Conservation (phyloP, 768 basidiomycete genomes). For the Suillus weaverae region DNA sequence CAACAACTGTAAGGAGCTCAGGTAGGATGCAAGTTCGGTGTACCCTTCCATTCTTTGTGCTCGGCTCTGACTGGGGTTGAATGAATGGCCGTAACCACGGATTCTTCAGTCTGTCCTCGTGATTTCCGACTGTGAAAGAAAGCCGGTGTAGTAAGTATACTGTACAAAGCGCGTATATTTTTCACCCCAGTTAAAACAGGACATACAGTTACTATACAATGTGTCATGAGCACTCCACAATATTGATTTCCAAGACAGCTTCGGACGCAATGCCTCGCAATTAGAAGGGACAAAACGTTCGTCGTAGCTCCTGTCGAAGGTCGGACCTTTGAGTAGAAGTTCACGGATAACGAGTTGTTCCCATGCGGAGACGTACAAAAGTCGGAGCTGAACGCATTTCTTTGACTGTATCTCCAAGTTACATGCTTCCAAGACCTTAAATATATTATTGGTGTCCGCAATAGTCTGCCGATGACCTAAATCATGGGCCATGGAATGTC, state of each 20-base stretch:
- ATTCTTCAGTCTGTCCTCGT: background rate
- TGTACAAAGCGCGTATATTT: background rate
- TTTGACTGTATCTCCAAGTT: background rate
- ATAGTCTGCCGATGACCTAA: background rate
- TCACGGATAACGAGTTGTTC: background rate
- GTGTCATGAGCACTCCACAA: background rate
- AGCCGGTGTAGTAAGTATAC: no score
- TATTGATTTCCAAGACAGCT: background rate
- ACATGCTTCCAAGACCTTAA: background rate
- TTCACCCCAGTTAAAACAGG: background rate
- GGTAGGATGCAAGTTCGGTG: background rate
- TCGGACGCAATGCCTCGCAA: background rate
- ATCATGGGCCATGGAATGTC: background rate
- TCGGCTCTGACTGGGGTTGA: background rate
- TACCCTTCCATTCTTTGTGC: background rate
- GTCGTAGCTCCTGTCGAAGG: background rate
- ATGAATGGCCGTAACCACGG: background rate
- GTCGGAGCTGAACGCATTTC: background rate
- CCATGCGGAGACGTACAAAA: background rate
- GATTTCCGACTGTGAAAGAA: background rate
- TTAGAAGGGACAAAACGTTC: background rate
- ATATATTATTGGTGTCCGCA: background rate
- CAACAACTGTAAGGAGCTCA: background rate
- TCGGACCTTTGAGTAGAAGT: background rate
- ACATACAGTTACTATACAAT: background rate